A percentile compares a stretch with the other conserved stretches of the same genome.
Conservation (phyloP, 1,284 basidiomycete genomes). For the Apiotrichum gamsii region DNA sequence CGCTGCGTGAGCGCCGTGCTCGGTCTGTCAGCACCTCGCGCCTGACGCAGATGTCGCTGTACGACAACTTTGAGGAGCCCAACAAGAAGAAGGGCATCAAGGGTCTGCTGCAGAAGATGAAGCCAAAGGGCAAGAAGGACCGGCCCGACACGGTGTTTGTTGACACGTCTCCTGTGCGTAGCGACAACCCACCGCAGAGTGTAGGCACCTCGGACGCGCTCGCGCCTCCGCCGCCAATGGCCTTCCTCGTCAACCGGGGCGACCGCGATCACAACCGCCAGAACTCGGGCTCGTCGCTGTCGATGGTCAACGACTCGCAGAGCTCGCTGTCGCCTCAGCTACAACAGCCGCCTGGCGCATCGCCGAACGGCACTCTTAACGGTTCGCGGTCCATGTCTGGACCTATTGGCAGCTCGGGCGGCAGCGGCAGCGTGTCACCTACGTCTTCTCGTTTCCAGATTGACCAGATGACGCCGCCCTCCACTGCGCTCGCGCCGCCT, state of each 20-base stretch:
- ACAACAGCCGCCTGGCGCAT: background rate
- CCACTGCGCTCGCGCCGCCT: too few relatives aligned
- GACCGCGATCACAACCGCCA: conserved; percentile 29
- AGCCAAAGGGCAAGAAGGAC: conserved; percentile 46
- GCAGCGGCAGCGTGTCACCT: conserved; percentile 28
- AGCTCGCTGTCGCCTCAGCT: conserved; percentile 5
- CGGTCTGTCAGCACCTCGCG: conserved; percentile 29
- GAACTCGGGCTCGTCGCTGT: conserved; percentile 31
- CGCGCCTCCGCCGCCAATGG: conserved; percentile 75
- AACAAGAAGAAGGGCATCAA: conserved; percentile 69
- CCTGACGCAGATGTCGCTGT: conserved; percentile 30
- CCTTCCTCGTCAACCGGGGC: conserved; percentile 65
- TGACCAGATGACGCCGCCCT: background rate
- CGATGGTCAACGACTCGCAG: conserved; percentile 26
- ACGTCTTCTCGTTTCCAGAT: conserved; percentile 36
- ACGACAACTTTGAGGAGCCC: conserved; percentile 39
- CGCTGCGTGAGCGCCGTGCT: conserved; percentile 6
- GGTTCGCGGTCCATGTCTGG: conserved; percentile 37
- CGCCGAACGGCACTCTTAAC: background rate
- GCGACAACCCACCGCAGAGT: too few relatives aligned
- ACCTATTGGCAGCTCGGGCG: conserved; percentile 21
- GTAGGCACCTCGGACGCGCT: conserved; percentile 54
- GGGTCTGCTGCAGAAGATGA: conserved; percentile 72
- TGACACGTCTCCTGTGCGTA: conserved; percentile 31
- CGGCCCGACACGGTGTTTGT: conserved; percentile 39